Evolutionary conservation across 495 filamentous ascomycete genomes (phyloP), one percentile per base, ranked within the genome.

Genomic region (Penicillium waksmanii): DNA sequence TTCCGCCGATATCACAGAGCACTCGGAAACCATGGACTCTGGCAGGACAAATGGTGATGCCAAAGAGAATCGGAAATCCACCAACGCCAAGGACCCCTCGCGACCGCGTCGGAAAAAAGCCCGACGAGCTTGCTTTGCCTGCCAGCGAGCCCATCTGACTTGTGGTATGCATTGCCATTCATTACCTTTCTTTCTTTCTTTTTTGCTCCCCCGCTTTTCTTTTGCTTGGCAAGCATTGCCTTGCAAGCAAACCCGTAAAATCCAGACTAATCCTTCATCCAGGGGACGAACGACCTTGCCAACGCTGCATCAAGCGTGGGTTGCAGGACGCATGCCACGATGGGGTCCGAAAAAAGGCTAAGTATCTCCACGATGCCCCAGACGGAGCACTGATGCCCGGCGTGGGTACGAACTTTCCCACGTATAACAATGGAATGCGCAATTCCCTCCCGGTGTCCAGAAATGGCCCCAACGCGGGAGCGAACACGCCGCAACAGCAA

Each of bases 331-430:
- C 83, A 40, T 98, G 95, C 71, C 91, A 96, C 69, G 95, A 98
- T 68, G 95, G 95, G 43, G 92, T 97, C 40, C 89, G 95, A 59
- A 98, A 98, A 76, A 98, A 98, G 81, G 95, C 95, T 61, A 98
- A 98, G 73, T 98, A 98, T 77, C 88, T 98, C 49, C 93, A 97
- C 74, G 95, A 97, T 79, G 92, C 94, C 25, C 92, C 93, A 38
- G 84, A 90, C 55, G 92, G 95, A 58, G 85, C 84, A 55, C 73
- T 89, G 65, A 82, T 87, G 76, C 84, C 86, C 56, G 83, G 82
- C 21, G 76, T 84, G 27, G 71, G 74, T n/a, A 72, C 74, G n/a
- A 75, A 76, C 57, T 56, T 81, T 42, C 27, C 27, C 27, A 31
- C 27, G 7, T 76, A 77, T 64, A 80, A 78, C 56, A 72, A 71